phyloP scores from a whole-genome alignment of 192 early-diverging fungal species.

The Coemansia sp. region DNA sequence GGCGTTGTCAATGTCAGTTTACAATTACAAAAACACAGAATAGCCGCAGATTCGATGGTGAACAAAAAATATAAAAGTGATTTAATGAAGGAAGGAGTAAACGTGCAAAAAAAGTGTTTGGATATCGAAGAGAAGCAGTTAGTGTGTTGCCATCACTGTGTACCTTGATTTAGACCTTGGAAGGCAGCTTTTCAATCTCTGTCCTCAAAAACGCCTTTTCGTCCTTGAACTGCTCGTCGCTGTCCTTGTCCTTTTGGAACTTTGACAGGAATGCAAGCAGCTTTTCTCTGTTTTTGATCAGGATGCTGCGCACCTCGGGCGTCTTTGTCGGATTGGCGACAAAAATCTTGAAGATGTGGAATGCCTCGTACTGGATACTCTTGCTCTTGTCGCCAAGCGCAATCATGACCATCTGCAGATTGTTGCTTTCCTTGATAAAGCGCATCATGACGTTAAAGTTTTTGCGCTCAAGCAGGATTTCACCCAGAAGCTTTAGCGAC shows the following conservation, averaged over 20 bases:
- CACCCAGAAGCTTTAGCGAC: conserved; percentile 97
- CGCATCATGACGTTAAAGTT: conserved; percentile 95
- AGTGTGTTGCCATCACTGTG: too few relatives aligned
- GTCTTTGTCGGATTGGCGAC: conserved; percentile 98
- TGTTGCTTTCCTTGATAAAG: conserved; percentile 89
- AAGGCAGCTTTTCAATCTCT: conserved; percentile 69
- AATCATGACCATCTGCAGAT: conserved; percentile 98
- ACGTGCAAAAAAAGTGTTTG: too few relatives aligned
- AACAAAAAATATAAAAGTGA: too few relatives aligned
- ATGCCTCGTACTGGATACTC: conserved; percentile 99
- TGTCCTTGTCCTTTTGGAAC: conserved; percentile 95
- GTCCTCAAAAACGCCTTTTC: conserved; percentile 96
- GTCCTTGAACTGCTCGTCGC: conserved; percentile 99
- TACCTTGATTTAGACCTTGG: conserved; percentile 11
- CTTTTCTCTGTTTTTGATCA: conserved; percentile 89
- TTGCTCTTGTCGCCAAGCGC: conserved; percentile 90
- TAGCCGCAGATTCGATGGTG: too few relatives aligned
- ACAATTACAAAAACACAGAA: too few relatives aligned
- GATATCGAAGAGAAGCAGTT: too few relatives aligned
- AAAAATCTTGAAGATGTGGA: conserved; percentile 99
- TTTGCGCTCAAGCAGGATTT: conserved; percentile 92
- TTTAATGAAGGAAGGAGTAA: too few relatives aligned
- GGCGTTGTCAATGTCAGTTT: too few relatives aligned
- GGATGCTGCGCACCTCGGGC: conserved; percentile 87
- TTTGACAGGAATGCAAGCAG: conserved; percentile 82